Percentiles rank a stretch among this genome's conserved stretches.
phyloP scores from a whole-genome alignment of 192 early-diverging fungal genomes.

The Entomortierella beljakovae region DNA sequence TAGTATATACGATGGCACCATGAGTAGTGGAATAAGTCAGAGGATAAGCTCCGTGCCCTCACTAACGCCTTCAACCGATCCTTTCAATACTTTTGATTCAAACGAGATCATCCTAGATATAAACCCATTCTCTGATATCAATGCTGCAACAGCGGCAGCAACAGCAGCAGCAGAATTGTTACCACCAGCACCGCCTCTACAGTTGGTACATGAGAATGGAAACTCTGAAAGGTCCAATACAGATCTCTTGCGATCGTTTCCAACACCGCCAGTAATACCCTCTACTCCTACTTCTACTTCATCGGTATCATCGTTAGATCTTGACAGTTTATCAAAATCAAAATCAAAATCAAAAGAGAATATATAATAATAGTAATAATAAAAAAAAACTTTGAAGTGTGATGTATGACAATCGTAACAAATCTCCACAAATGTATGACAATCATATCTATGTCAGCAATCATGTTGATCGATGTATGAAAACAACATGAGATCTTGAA shows the following conservation, averaged over 20 bases:
- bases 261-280: constrained; percentile 13
- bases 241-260: constrained; percentile 26
- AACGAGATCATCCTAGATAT: constrained; percentile 22
- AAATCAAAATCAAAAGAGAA: neutral
- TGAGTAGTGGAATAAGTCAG: neutral
- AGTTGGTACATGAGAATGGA: neutral
- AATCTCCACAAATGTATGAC: too few relatives aligned
- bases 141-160: neutral
- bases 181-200: neutral
- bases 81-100: constrained; percentile 50
- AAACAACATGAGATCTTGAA: too few relatives aligned
- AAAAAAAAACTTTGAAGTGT: constrained; percentile 10
- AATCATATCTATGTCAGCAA: too few relatives aligned
- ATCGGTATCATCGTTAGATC: neutral
- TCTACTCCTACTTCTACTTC: neutral
- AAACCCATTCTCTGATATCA: constrained; percentile 18
- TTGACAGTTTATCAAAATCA: neutral
- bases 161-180: neutral
- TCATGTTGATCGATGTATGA: too few relatives aligned
- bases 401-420: too few relatives aligned
- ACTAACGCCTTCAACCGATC: constrained; percentile 47
- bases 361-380: constrained; percentile 3
- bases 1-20: neutral
- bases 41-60: constrained; percentile 40
- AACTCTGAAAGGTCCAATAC: constrained; percentile 20